Conservation (phyloP, 2,329 filamentous ascomycete species). For the Fusarium neocosmosporiellum region DNA sequence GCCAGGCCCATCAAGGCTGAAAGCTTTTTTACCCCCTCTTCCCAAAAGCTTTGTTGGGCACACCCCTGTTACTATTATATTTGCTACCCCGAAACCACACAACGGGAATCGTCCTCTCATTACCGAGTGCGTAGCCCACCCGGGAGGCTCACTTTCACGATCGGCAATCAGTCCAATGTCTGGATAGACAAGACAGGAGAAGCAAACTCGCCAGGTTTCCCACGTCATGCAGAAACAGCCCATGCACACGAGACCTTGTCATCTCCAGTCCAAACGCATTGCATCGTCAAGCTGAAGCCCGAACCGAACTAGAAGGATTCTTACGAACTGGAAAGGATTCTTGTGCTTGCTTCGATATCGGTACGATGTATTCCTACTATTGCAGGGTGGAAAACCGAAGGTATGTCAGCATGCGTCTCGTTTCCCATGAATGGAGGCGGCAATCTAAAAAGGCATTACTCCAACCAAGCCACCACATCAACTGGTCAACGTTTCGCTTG, state of each 20-base stretch:
- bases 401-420: neutral
- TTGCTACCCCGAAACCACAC: constrained; percentile 1
- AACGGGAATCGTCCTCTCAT: constrained; percentile 2
- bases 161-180: constrained; percentile 13
- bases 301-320: neutral
- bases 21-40: constrained; percentile 16
- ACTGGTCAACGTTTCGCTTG: constrained; percentile 4
- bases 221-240: constrained; percentile 8
- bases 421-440: neutral
- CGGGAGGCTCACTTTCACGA: constrained; percentile 14
- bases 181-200: constrained; percentile 3
- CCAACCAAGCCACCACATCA: constrained; percentile 4
- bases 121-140: constrained; percentile 15
- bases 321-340: neutral
- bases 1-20: constrained; percentile 30
- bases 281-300: neutral
- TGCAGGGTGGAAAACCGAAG: neutral
- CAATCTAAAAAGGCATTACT: neutral
- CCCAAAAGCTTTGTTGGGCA: neutral
- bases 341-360: neutral
- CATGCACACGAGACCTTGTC: constrained; percentile 3
- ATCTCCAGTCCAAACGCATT: neutral
- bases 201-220: constrained; percentile 18
- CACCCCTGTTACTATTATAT: constrained; percentile 1
- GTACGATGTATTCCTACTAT: neutral